Conservation (phyloP, 73 alveolate species). For the Halteria grandinella region DNA sequence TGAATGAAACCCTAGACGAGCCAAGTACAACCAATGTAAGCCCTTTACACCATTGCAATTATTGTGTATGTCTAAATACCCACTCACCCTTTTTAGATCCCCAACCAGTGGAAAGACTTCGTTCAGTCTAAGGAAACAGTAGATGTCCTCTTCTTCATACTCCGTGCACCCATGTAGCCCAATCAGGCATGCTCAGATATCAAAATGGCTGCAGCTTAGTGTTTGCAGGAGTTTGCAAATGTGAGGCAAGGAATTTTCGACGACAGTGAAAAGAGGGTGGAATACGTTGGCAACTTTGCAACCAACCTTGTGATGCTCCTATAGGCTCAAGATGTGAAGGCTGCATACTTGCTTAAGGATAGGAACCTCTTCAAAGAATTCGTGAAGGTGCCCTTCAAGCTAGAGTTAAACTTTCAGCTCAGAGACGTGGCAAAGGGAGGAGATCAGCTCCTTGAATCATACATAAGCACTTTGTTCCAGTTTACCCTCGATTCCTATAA, state of each 20-base stretch:
- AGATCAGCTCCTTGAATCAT: constrained; percentile 37
- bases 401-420: constrained; percentile 53
- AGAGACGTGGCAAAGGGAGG: constrained; percentile 57
- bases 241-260: constrained; percentile 51
- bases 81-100: constrained; percentile 4
- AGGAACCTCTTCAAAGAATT: constrained; percentile 26
- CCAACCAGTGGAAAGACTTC: constrained; percentile 56
- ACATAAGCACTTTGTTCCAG: constrained; percentile 29
- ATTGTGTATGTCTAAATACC: too few species aligned
- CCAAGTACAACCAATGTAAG: constrained; percentile 49
- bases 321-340: constrained; percentile 22
- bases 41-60: too few species aligned
- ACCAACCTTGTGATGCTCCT: constrained; percentile 17
- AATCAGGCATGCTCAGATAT: constrained; percentile 10
- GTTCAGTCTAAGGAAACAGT: constrained; percentile 17
- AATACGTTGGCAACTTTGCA: constrained; percentile 40
- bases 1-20: constrained; percentile 67
- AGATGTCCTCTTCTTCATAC: constrained; percentile 34
- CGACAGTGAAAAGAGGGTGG: constrained; percentile 14
- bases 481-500: constrained; percentile 56
- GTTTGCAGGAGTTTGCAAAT: constrained; percentile 56
- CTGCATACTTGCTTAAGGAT: constrained; percentile 7
- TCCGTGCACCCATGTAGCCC: constrained; percentile 30
- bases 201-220: constrained; percentile 19
- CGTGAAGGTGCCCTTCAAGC: constrained; percentile 42